Percentiles rank a stretch among this genome's conserved stretches.
Conservation (phyloP, 2,329 filamentous ascomycete genomes). For the Zymoseptoria crescenta region DNA sequence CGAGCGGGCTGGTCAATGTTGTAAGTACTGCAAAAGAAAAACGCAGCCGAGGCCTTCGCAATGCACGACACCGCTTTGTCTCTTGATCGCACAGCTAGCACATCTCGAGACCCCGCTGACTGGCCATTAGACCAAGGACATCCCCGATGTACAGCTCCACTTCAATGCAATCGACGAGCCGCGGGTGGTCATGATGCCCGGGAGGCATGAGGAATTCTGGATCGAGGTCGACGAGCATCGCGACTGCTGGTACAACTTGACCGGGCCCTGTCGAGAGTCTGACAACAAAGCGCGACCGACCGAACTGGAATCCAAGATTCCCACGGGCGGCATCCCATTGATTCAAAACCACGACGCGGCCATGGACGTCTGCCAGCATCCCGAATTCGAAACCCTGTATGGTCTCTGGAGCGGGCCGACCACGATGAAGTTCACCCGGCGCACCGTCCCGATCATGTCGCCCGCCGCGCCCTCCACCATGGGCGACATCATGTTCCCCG, state of each 20-base stretch:
- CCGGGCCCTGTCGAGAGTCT: background rate
- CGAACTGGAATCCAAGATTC: background rate
- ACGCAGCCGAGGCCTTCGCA: too few relatives aligned
- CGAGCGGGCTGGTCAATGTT: background rate
- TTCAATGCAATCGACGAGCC: slow-evolving; percentile 46
- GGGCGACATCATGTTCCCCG: slow-evolving; percentile 43
- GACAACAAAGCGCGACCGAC: background rate
- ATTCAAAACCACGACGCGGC: background rate
- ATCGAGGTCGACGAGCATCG: background rate
- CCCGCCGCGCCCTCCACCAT: slow-evolving; percentile 41
- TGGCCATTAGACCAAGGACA: background rate
- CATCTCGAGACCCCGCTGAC: background rate
- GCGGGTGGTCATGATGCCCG: slow-evolving; percentile 29
- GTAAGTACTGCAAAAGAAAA: background rate
- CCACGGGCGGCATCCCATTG: background rate
- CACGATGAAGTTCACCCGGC: slow-evolving; percentile 36
- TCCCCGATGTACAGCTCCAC: slow-evolving; percentile 38
- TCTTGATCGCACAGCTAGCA: background rate
- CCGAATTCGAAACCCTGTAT: slow-evolving; percentile 38
- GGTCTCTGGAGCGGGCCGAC: slow-evolving; percentile 41
- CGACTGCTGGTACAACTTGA: background rate
- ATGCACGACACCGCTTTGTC: background rate
- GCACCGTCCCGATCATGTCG: slow-evolving; percentile 42
- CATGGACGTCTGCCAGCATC: slow-evolving; percentile 39
- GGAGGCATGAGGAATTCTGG: background rate